Percentiles rank a stretch among this genome's conserved stretches.
phyloP scores from a whole-genome alignment of 2,329 filamentous ascomycete genomes.

The Aspergillus puulaauensis region DNA sequence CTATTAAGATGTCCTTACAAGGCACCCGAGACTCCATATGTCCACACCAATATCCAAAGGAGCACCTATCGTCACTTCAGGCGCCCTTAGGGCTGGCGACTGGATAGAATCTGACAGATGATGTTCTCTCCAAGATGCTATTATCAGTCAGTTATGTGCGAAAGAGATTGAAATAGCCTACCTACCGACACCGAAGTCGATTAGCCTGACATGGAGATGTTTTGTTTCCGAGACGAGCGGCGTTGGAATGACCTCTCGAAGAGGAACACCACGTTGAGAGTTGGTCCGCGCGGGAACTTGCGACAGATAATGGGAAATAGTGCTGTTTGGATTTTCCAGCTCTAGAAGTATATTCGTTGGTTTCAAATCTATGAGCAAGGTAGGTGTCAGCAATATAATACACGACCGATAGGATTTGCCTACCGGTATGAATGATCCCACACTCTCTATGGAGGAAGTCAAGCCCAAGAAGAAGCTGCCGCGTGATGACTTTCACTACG shows the following conservation, averaged over 20 bases:
- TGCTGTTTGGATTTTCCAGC: conserved; percentile 14
- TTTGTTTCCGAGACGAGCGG: conserved; percentile 20
- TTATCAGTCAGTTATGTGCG: neutral
- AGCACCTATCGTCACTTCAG: conserved; percentile 27
- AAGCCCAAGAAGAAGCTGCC: conserved; percentile 26
- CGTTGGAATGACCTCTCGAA: conserved; percentile 25
- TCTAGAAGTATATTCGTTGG: conserved; percentile 26
- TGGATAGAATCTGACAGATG: conserved; percentile 22
- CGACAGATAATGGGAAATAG: conserved; percentile 20
- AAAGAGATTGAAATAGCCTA: neutral
- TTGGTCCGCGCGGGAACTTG: conserved; percentile 15
- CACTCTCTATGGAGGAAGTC: conserved; percentile 28
- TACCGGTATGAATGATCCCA: conserved; percentile 28
- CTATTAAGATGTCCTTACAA: too few relatives aligned
- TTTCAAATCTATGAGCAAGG: conserved; percentile 20
- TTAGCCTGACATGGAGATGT: conserved; percentile 17
- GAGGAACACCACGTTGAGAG: conserved; percentile 11
- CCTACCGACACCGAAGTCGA: conserved; percentile 25
- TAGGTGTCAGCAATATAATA: conserved; percentile 4
- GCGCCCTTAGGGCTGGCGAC: conserved; percentile 19
- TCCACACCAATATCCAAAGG: conserved; percentile 26
- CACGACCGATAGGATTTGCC: neutral
- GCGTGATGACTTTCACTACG: conserved; percentile 20
- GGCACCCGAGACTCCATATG: conserved; percentile 29
- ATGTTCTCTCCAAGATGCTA: conserved; percentile 20